A percentile compares a stretch with the other conserved stretches of the same genome.
These are phyloP conservation scores for Sodiomyces alkalinus DNA, from an alignment of 2,329 filamentous ascomycete genomes.

Conservation along the genomic window DNA sequence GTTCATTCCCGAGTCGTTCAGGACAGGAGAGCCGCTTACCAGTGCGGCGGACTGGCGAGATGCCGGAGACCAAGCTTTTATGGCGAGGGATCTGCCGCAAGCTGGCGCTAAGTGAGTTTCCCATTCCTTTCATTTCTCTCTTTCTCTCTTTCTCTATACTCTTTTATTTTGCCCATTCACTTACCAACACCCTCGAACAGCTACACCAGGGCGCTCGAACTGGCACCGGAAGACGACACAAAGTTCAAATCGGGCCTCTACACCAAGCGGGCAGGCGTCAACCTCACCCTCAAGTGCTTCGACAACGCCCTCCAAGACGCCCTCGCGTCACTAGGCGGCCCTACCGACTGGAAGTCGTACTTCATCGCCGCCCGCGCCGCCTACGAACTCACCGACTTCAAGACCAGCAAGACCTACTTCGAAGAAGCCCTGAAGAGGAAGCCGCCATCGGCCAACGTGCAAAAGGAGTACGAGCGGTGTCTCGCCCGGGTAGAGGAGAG, in stretches of 20 bases:
- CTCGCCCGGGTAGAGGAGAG: conserved; percentile 6
- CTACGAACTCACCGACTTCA: conserved; percentile 18
- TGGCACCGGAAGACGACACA: conserved; percentile 6
- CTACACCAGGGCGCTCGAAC: conserved; percentile 18
- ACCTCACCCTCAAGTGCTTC: conserved; percentile 17
- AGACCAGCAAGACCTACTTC: conserved; percentile 10
- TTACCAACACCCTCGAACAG: no score
- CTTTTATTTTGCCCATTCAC: background rate
- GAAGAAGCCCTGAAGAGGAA: conserved; percentile 12
- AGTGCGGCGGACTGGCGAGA: conserved; percentile 7
- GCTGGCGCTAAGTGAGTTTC: conserved; percentile 16
- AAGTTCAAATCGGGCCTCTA: conserved; percentile 10
- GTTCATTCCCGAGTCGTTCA: conserved; percentile 14
- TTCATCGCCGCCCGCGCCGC: conserved; percentile 17
- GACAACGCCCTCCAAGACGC: conserved; percentile 18
- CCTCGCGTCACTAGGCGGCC: conserved; percentile 11
- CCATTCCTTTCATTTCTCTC: no score
- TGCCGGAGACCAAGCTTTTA: conserved; percentile 10
- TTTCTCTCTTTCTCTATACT: fast-evolving
- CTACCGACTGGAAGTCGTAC: conserved; percentile 17
- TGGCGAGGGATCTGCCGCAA: conserved; percentile 16
- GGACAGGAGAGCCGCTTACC: conserved; percentile 8
- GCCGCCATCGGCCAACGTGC: conserved; percentile 7
- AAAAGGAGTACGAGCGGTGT: conserved; percentile 8
- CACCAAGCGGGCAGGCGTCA: conserved; percentile 16